A percentile compares a stretch with the other conserved stretches of the same genome.
Evolutionary conservation across 2,329 filamentous ascomycete species (phyloP).

Genomic region (Phyllachora maydis): DNA sequence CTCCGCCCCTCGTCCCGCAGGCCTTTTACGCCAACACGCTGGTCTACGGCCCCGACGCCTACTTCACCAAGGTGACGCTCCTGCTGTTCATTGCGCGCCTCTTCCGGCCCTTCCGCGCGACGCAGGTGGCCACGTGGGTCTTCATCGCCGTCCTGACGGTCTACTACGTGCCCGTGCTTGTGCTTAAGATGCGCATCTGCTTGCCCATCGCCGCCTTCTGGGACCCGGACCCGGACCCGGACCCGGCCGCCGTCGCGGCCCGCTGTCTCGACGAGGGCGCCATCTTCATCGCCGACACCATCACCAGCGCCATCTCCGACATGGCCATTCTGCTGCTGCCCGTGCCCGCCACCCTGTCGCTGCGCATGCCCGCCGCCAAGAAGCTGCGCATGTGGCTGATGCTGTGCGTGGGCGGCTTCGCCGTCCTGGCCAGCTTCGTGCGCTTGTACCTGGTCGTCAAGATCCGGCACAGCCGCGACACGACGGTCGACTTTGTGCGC

Average conservation of each 20-base stretch:
- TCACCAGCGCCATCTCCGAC: constrained; percentile 12
- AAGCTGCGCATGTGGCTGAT: constrained; percentile 13
- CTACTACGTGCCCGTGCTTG: constrained; percentile 3
- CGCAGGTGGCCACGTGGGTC: constrained; percentile 4
- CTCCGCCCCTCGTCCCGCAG: constrained; percentile 2
- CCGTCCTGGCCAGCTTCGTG: not conserved
- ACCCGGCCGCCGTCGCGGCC: constrained; percentile 3
- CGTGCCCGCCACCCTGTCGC: constrained; percentile 10
- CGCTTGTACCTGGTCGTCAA: not conserved
- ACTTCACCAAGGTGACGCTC: constrained; percentile 8
- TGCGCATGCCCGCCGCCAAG: constrained; percentile 9
- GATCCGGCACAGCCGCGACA: not conserved
- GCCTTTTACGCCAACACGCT: constrained; percentile 4
- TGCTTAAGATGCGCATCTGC: constrained; percentile 5
- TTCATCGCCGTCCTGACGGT: constrained; percentile 4
- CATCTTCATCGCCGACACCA: constrained; percentile 13
- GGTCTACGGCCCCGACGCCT: constrained; percentile 6
- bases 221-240: no score
- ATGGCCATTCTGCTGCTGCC: constrained; percentile 13
- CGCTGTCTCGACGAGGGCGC: constrained; percentile 11
- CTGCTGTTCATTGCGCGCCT: constrained; percentile 8
- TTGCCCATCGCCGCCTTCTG: constrained; percentile 7
- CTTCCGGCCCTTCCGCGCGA: constrained; percentile 5
- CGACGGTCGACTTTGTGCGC: not conserved
- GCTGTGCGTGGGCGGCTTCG: constrained; percentile 9